Evolutionary conservation across 2,329 filamentous ascomycete species (phyloP).

Genomic region (Cladosporium sp.): DNA sequence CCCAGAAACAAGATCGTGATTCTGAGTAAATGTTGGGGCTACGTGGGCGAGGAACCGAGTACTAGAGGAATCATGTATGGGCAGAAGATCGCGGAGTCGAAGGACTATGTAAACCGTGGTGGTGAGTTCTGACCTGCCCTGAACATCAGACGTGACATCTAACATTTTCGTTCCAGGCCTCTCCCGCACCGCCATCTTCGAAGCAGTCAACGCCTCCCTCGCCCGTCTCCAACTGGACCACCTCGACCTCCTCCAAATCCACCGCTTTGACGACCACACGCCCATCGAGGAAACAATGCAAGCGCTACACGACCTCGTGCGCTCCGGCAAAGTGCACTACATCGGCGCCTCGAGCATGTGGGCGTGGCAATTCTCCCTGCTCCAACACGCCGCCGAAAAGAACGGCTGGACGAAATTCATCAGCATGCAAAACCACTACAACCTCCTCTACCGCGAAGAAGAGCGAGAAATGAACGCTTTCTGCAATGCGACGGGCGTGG

Average conservation of each 20-base stretch:
- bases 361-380: conserved; percentile 42
- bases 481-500: conserved; percentile 39
- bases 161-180: conserved; percentile 47
- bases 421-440: conserved; percentile 52
- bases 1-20: conserved; percentile 63
- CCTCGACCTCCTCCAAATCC: conserved; percentile 60
- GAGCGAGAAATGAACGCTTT: conserved; percentile 43
- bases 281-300: conserved; percentile 46
- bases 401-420: conserved; percentile 50
- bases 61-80: conserved; percentile 33
- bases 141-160: conserved; percentile 29
- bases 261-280: conserved; percentile 49
- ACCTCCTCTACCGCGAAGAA: conserved; percentile 48
- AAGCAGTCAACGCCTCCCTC: conserved; percentile 58
- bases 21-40: conserved; percentile 60
- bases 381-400: conserved; percentile 48
- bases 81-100: conserved; percentile 40
- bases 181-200: conserved; percentile 61
- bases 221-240: conserved; percentile 52
- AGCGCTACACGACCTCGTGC: conserved; percentile 42
- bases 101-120: conserved; percentile 49
- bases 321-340: conserved; percentile 42
- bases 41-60: conserved; percentile 40
- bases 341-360: conserved; percentile 45
- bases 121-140: conserved; percentile 15